Evolutionary conservation across 352 stramenopile species (phyloP).

Genomic region (Blastocystis sp.): DNA sequence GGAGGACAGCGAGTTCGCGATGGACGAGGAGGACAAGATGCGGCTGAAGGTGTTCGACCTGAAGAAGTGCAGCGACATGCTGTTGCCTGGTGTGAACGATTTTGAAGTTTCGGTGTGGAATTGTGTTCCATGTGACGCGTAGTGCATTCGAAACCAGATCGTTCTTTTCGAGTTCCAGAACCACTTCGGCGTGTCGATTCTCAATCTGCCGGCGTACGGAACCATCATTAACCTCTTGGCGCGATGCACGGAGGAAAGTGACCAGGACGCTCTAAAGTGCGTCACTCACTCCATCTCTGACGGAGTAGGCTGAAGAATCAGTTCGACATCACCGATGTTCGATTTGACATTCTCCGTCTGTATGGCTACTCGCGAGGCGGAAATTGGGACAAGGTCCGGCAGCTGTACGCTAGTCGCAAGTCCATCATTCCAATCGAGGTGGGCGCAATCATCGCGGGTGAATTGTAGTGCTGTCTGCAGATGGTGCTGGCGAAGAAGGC

Average conservation of each 20-base stretch:
- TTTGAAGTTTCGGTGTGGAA: slow-evolving; percentile 35
- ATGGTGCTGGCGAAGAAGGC: slow-evolving; percentile 41
- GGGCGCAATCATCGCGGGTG: background rate
- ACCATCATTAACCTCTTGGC: slow-evolving; percentile 64
- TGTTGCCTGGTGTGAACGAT: slow-evolving; percentile 56
- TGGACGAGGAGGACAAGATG: slow-evolving; percentile 48
- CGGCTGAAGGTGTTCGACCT: slow-evolving; percentile 47
- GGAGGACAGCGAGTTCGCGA: slow-evolving; percentile 7
- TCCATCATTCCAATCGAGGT: slow-evolving; percentile 65
- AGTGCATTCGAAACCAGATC: slow-evolving; percentile 64
- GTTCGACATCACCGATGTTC: slow-evolving; percentile 41
- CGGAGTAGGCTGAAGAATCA: slow-evolving; percentile 34
- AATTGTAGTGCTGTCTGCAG: slow-evolving; percentile 54
- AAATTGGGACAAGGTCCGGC: slow-evolving; percentile 43
- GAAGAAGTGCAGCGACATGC: slow-evolving; percentile 41
- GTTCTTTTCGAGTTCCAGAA: slow-evolving; percentile 30
- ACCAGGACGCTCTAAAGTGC: slow-evolving; percentile 18
- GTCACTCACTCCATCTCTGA: background rate
- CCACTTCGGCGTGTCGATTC: slow-evolving; percentile 42
- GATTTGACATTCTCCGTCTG: slow-evolving; percentile 49
- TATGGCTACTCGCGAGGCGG: slow-evolving; percentile 30
- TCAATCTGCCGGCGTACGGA: slow-evolving; percentile 48
- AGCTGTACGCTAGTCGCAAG: slow-evolving; percentile 44
- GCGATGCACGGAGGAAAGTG: slow-evolving; percentile 34
- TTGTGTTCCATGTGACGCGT: background rate